Evolutionary conservation across 306 rosid genomes (phyloP), one percentile per base, ranked within the genome.

Genomic region (Cucumis sativus): DNA sequence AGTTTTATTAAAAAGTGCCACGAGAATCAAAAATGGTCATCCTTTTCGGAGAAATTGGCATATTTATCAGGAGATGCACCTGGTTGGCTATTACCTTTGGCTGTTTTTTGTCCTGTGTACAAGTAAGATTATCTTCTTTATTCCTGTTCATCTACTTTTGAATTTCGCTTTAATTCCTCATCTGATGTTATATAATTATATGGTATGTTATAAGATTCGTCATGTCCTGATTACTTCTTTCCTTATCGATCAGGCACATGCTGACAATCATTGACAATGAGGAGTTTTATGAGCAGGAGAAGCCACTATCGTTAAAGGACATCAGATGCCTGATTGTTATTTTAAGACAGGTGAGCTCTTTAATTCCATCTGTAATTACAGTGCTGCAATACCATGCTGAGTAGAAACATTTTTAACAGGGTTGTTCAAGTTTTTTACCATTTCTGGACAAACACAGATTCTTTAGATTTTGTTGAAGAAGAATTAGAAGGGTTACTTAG

Each of bases 21-120:
- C 68, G 96, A 90, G 83, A 90, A 91, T 69, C 88, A 90, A 80
- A 91, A 86, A 76, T 91, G 98, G 98, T 80, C 88, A 49, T 86
- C 89, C 62, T 84, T 94, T 88, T 88, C 96, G 78, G 94, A 86
- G 84, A 83, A 83, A 79, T 76, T 90, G 79, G 84, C 92, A 72
- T 88, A 83, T 86, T 89, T 91, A 64, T 85, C 96, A 10, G 97
- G 96, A 67, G 98, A 91, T 84, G 88, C 94, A 16, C 97, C 97
- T 84, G 98, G 98, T 80, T 94, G 97, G 98, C 87, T 94, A 59
- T 85, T 94, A 77, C 97, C 98, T 74, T 84, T 94, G 83, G 92
- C 94, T 74, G 98, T 94, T 71, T 94, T 94, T 84, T 91, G 98
- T 82, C 98, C 98, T 13, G 97, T 94, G 79, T 94, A 94, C 91